Evolutionary conservation across 805 yeast species (phyloP).

Genomic region (Saturnispora zaruensis): DNA sequence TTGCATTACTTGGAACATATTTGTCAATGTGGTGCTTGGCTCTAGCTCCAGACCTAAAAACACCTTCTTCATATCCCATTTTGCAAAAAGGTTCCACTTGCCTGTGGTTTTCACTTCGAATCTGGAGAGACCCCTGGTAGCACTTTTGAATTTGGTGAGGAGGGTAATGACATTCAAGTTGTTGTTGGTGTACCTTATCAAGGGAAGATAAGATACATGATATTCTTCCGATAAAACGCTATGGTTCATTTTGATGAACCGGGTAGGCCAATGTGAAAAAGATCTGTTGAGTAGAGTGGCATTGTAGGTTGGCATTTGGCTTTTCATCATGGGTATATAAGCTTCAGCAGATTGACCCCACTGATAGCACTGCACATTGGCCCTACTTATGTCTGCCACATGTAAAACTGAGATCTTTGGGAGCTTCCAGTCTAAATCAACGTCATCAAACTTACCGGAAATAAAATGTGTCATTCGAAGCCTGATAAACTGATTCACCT

Average conservation of each 20-base stretch:
- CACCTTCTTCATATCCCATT: slow-evolving; percentile 9
- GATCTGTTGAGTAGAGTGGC: slow-evolving; percentile 3
- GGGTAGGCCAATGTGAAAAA: slow-evolving; percentile 19
- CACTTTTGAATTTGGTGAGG: background rate
- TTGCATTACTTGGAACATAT: background rate
- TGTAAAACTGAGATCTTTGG: slow-evolving; percentile 1
- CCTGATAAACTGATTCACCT: slow-evolving; percentile 1
- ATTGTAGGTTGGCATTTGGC: slow-evolving; percentile 1
- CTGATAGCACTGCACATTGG: background rate
- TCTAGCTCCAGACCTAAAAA: slow-evolving; percentile 6
- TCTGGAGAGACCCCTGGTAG: background rate
- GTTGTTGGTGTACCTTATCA: slow-evolving; percentile 15
- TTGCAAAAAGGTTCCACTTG: background rate
- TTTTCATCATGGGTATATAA: slow-evolving; percentile 3
- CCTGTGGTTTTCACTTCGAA: slow-evolving; percentile 5
- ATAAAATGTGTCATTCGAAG: background rate
- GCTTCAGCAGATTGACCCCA: slow-evolving; percentile 2
- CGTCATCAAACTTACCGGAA: background rate
- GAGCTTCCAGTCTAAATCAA: slow-evolving; percentile 2
- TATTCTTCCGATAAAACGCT: slow-evolving; percentile 7
- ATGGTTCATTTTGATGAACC: slow-evolving; percentile 11
- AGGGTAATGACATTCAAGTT: slow-evolving; percentile 3
- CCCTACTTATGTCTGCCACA: slow-evolving; percentile 2
- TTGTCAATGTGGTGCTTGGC: background rate
- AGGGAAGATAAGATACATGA: slow-evolving; percentile 20